A percentile compares a stretch with the other conserved stretches of the same genome.
Evolutionary conservation across 2,329 filamentous ascomycete genomes (phyloP).

Genomic region (Xylaria digitata): DNA sequence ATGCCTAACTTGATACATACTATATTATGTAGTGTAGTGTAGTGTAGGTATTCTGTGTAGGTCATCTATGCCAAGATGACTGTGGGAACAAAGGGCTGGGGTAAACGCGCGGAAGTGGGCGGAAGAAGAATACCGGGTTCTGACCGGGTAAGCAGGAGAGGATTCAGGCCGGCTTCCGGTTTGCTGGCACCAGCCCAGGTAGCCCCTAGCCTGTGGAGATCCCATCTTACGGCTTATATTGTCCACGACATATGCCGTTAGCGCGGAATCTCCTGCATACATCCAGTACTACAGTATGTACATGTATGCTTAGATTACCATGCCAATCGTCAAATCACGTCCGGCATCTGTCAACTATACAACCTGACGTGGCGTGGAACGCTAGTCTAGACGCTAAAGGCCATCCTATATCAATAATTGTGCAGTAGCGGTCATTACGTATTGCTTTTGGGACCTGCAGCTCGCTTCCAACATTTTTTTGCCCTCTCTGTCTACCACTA

Average conservation of each 20-base stretch:
- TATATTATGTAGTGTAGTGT: not conserved
- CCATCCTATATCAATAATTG: constrained; percentile 14
- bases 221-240: constrained; percentile 1
- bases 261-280: constrained; percentile 17
- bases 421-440: not conserved
- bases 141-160: constrained; percentile 7
- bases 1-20: not conserved
- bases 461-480: constrained; percentile 22
- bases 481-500: constrained; percentile 11
- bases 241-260: constrained; percentile 15
- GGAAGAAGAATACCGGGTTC: constrained; percentile 17
- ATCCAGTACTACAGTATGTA: too few species aligned
- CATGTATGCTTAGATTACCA: constrained; percentile 15
- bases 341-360: not conserved
- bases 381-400: not conserved
- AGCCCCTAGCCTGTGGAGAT: constrained; percentile 2
- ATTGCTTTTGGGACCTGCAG: constrained; percentile 17
- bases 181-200: constrained; percentile 8
- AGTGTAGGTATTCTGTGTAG: not conserved
- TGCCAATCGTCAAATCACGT: constrained; percentile 6
- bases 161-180: constrained; percentile 16
- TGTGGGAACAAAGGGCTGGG: constrained; percentile 7
- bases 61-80: constrained; percentile 2
- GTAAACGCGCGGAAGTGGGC: constrained; percentile 28
- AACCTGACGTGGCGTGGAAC: constrained; percentile 10